phyloP scores from a whole-genome alignment of 2,329 filamentous ascomycete genomes.

The Thermochaetoides dissita region DNA sequence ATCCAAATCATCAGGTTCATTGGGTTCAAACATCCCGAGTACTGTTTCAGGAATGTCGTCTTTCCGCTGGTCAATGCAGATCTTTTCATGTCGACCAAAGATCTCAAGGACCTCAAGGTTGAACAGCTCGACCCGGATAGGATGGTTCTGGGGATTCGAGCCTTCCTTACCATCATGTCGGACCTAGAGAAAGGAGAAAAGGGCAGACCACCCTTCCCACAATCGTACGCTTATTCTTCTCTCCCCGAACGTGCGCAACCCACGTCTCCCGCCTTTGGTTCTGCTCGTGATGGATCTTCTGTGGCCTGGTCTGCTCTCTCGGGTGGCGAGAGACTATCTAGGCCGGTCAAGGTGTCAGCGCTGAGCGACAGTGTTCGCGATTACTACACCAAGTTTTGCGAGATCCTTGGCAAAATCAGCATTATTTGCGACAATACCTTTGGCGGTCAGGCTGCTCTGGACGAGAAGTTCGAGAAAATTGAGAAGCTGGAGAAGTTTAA shows the following conservation, averaged over 20 bases:
- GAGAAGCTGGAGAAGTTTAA: slow-evolving; percentile 97
- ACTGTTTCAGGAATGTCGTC: slow-evolving; percentile 85
- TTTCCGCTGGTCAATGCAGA: slow-evolving; percentile 92
- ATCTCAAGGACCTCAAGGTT: slow-evolving; percentile 62
- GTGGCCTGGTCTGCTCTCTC: slow-evolving; percentile 16
- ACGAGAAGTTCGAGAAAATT: slow-evolving; percentile 89
- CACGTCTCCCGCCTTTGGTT: slow-evolving; percentile 35
- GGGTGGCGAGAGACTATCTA: slow-evolving; percentile 52
- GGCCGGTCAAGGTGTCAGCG: slow-evolving; percentile 44
- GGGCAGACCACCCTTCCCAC: slow-evolving; percentile 70
- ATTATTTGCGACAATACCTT: slow-evolving; percentile 95
- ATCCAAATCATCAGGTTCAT: slow-evolving; percentile 92
- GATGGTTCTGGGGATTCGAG: slow-evolving; percentile 92
- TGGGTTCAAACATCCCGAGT: slow-evolving; percentile 83
- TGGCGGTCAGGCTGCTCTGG: slow-evolving; percentile 83
- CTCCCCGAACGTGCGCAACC: slow-evolving; percentile 31
- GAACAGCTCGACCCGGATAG: slow-evolving; percentile 91
- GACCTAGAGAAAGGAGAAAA: slow-evolving; percentile 78
- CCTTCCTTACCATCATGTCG: slow-evolving; percentile 83
- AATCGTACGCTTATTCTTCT: slow-evolving; percentile 35
- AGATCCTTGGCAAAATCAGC: slow-evolving; percentile 89
- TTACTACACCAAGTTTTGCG: slow-evolving; percentile 82
- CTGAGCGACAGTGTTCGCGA: slow-evolving; percentile 68
- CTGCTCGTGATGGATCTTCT: slow-evolving; percentile 17
- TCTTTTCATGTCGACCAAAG: slow-evolving; percentile 48